Conservation (phyloP, 305 asterid species). For the Salvia sclarea region DNA sequence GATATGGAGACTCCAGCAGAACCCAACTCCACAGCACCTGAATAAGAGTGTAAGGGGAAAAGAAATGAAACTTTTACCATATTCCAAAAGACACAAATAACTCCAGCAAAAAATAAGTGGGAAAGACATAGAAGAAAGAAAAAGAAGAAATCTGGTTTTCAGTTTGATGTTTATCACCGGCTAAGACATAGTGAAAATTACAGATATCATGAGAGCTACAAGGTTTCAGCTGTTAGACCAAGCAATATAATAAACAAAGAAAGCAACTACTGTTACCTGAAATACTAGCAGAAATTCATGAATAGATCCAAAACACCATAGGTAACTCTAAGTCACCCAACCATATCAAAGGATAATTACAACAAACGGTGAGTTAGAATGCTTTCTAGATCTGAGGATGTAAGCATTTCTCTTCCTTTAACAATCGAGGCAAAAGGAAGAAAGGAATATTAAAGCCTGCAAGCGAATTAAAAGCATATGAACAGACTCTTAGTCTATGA, state of each 20-base stretch:
- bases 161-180: neutral
- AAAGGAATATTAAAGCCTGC: neutral
- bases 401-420: neutral
- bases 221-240: neutral
- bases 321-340: neutral
- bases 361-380: neutral
- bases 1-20: slow-evolving; percentile 93
- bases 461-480: neutral
- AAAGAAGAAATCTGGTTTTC: neutral
- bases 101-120: neutral
- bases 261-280: neutral
- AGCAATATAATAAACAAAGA: neutral
- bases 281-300: neutral
- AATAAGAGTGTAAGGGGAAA: slow-evolving; percentile 17
- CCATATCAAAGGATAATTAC: slow-evolving; percentile 9
- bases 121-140: neutral
- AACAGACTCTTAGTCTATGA: neutral
- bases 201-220: slow-evolving; percentile 16
- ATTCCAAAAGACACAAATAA: neutral
- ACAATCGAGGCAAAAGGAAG: neutral
- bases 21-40: slow-evolving; percentile 92
- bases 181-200: slow-evolving; percentile 2
- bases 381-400: neutral
- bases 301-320: neutral
- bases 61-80: neutral